Conservation (phyloP, 805 yeast species). For the Nakazawaea pomicola region DNA sequence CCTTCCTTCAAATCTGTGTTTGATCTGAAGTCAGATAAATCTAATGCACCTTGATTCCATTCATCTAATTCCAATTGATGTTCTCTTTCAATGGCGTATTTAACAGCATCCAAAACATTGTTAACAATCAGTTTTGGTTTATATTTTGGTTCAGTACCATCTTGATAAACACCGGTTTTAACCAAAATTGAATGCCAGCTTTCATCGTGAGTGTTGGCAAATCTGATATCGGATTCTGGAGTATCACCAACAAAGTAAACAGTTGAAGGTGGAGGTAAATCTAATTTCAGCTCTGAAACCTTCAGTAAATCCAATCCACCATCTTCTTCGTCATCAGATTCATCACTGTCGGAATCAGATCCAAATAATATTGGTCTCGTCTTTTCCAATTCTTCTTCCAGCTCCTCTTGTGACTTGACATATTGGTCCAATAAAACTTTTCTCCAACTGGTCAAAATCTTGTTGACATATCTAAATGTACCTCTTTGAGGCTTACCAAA, state of each 20-base stretch:
- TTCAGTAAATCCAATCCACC: conserved; percentile 43
- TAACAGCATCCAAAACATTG: conserved; percentile 75
- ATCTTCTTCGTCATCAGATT: conserved; percentile 28
- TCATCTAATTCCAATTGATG: conserved; percentile 66
- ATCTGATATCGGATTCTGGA: conserved; percentile 83
- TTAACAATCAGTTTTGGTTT: conserved; percentile 71
- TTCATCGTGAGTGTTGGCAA: conserved; percentile 81
- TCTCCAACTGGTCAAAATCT: conserved; percentile 74
- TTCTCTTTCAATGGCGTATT: conserved; percentile 79
- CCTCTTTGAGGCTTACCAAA: conserved; percentile 90
- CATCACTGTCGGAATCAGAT: conserved; percentile 26
- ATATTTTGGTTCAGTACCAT: conserved; percentile 73
- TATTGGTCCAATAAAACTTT: conserved; percentile 71
- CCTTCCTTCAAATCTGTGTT: background rate
- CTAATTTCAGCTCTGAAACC: conserved; percentile 39
- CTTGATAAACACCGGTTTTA: conserved; percentile 83
- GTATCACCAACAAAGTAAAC: conserved; percentile 89
- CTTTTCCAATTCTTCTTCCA: conserved; percentile 16
- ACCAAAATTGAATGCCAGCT: conserved; percentile 84
- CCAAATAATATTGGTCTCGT: conserved; percentile 23
- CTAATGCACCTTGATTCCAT: conserved; percentile 49
- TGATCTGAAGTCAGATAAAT: conserved; percentile 12
- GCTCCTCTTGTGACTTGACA: conserved; percentile 41
- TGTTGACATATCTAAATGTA: conserved; percentile 79
- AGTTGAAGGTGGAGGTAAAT: conserved; percentile 78